Percentiles rank a stretch among this genome's conserved stretches.
Conservation (phyloP, 495 filamentous ascomycete genomes). For the Trichoderma asperelloides region DNA sequence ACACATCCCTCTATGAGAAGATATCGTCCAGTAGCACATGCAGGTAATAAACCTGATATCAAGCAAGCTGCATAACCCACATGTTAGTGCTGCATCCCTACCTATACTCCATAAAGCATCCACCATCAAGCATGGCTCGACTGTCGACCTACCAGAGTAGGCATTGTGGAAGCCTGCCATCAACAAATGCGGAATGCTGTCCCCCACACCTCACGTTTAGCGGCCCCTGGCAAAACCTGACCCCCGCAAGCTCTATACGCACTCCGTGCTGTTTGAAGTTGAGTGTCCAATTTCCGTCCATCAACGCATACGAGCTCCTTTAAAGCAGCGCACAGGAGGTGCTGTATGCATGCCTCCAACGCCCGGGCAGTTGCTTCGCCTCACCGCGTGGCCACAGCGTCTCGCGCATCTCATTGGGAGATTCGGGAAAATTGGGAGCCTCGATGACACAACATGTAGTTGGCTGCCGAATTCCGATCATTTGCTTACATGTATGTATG, state of each 20-base stretch:
- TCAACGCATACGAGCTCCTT: slow-evolving; percentile 5
- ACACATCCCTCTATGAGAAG: background rate
- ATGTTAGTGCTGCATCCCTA: background rate
- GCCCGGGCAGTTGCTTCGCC: background rate
- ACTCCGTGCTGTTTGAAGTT: background rate
- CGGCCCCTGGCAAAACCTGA: background rate
- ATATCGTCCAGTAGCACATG: background rate
- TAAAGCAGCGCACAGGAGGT: background rate
- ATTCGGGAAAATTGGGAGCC: background rate
- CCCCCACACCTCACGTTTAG: background rate
- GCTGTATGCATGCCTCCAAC: background rate
- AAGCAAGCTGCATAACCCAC: background rate
- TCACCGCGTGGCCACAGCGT: background rate
- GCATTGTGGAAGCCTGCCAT: background rate
- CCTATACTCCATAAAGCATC: background rate
- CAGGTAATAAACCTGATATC: background rate
- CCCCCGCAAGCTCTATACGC: background rate
- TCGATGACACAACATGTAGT: background rate
- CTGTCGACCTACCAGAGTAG: background rate
- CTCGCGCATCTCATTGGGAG: background rate
- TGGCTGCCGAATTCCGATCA: too few species aligned
- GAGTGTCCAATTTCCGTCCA: background rate
- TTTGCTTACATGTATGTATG: too few species aligned
- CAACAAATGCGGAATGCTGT: background rate
- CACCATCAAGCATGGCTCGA: too few species aligned